Percentiles rank a stretch among this genome's conserved stretches.
These are phyloP conservation scores for Obelidium mucronatum DNA, from an alignment of 192 early-diverging fungal genomes.

Conservation along the genomic window DNA sequence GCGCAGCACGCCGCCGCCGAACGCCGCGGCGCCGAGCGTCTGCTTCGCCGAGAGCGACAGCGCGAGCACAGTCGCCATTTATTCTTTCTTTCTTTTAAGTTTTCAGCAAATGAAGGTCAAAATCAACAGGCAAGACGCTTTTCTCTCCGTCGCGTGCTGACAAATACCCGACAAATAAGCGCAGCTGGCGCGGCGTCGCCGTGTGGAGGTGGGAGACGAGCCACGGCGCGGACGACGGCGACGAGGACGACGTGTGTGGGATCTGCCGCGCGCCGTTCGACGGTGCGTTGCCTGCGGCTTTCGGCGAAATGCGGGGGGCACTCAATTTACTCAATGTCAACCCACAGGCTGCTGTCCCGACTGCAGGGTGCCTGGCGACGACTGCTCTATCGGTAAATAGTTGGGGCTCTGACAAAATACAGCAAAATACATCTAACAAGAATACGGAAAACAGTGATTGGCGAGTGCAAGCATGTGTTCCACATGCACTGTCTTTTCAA, in stretches of 20 bases:
- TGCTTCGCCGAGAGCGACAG: neutral
- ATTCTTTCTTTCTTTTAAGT: neutral
- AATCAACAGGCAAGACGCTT: conserved; percentile 4
- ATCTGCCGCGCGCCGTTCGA: conserved; percentile 91
- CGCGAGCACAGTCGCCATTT: neutral
- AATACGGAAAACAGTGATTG: too few relatives aligned
- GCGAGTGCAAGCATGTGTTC: conserved; percentile 91
- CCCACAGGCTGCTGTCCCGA: conserved; percentile 68
- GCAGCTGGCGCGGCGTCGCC: conserved; percentile 80
- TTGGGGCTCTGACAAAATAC: too few relatives aligned
- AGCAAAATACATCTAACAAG: too few relatives aligned
- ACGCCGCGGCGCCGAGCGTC: neutral
- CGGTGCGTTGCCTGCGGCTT: conserved; percentile 45
- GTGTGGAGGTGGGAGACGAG: conserved; percentile 86
- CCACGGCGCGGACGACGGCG: conserved; percentile 47
- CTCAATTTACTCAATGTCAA: neutral
- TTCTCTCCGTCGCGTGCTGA: neutral
- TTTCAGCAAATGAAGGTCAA: conserved; percentile 17
- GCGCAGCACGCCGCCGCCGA: neutral
- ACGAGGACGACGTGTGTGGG: conserved; percentile 89
- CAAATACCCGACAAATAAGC: neutral
- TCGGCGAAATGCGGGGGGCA: conserved; percentile 12
- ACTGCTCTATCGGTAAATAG: conserved; percentile 39
- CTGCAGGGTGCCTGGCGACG: conserved; percentile 68
- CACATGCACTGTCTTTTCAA: conserved; percentile 92